These are phyloP conservation scores for Phyllostachys edulis DNA, from an alignment of 176 grass and related monocot species.

Conservation along the genomic window DNA sequence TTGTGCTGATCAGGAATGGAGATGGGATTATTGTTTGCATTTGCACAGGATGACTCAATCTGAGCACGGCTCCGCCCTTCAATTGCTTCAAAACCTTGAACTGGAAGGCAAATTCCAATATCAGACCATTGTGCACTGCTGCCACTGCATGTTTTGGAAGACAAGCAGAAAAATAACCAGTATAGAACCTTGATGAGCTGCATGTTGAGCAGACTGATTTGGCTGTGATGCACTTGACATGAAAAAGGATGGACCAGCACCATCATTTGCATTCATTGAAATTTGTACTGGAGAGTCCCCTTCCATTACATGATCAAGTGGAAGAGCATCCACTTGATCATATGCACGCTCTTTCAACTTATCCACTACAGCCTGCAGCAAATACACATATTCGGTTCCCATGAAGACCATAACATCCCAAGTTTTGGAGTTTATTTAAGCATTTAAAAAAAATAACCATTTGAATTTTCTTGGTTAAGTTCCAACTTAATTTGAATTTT, in stretches of 20 bases:
- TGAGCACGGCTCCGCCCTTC: background rate
- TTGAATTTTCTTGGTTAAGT: too few relatives aligned
- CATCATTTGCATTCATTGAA: background rate
- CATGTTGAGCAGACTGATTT: background rate
- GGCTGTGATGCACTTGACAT: background rate
- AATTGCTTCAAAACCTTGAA: background rate
- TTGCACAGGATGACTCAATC: background rate
- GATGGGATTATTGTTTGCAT: background rate
- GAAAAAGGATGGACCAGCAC: background rate
- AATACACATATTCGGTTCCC: background rate
- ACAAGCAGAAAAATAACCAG: background rate
- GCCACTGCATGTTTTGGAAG: background rate
- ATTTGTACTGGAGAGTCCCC: background rate
- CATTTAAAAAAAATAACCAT: too few relatives aligned
- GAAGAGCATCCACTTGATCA: background rate
- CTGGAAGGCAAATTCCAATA: background rate
- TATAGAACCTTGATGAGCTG: background rate
- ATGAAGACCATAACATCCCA: too few relatives aligned
- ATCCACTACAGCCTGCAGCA: background rate
- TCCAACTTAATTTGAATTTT: too few relatives aligned
- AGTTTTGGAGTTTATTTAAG: too few relatives aligned
- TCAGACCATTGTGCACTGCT: background rate
- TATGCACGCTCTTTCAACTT: background rate
- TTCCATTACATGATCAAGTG: background rate
- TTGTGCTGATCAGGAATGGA: background rate